Base-by-base conservation (phyloP, 345 rosid species). In the Aquilaria yunnanensis region DNA sequence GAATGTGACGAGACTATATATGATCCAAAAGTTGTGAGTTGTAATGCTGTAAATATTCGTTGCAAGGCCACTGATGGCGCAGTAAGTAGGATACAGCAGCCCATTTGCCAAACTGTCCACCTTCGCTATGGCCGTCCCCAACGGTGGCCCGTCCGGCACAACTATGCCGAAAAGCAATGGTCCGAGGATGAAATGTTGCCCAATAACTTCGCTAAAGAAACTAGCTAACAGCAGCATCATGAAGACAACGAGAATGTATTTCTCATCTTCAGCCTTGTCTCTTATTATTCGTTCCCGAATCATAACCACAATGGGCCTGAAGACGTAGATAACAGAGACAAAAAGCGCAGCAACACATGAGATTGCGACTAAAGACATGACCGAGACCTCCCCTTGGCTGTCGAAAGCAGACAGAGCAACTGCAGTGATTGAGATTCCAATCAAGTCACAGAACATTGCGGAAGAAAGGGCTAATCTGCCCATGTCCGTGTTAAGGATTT, bases 81-180 rank as follows among this genome's bases (percentile, higher is more conserved):
- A 61, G 10, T 64, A 74, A 2, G 73, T 59, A 7, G 77, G 82
- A 31, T 71, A 65, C 12, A 84, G 49, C 2, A 81, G 37, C 9
- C 73, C 58, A 14, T 58, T 14, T 8, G 62, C 56, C 9, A 77
- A 23, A 4, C 69, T 3, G 16, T 77, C 84, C 2, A 77, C 33
- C 57, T 60, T 81, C 0, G 57, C 75, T 16, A 84, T 33, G 14
- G 76, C 75, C 3, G 80, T 64, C 13, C 79, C 82, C 10, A 83
- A 53, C 0, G 89, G 84, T 8, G 84, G 79, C 6, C 89, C 86
- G 1, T 75, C 72, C 0, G 84, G 86, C 33, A 81, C 70, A 12
- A 70, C 71, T 48, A 84, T 48, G 12, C 89, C 84, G 7, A 75
- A 49, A 11, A 77, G 14, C 13, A 77, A 64, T 2, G 77, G 77